phyloP scores from a whole-genome alignment of 148 eudicot genomes.

The Rheum nobile region DNA sequence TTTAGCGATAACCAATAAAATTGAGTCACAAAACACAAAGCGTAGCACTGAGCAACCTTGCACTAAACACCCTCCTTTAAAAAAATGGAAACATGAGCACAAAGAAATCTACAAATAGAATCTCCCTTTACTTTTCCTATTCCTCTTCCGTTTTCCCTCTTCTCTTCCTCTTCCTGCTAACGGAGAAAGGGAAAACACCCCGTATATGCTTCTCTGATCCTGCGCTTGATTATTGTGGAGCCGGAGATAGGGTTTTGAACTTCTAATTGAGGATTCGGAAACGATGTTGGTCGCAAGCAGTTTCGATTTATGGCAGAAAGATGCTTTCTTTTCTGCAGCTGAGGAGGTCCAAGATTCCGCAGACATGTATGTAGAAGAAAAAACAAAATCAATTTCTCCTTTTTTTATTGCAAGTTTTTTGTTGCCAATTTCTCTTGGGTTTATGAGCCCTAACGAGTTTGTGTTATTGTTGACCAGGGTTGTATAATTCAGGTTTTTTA shows the following conservation, averaged over 20 bases:
- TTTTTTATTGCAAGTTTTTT: not conserved
- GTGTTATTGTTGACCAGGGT: not conserved
- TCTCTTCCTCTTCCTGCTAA: not conserved
- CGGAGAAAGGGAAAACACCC: not conserved
- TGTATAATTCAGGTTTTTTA: not conserved
- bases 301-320: conserved; percentile 94
- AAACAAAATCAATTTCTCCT: too few species aligned
- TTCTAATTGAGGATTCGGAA: not conserved
- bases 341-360: conserved; percentile 91
- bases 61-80: not conserved
- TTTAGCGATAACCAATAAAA: not conserved
- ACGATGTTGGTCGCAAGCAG: conserved; percentile 80
- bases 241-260: not conserved
- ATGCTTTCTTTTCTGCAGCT: conserved; percentile 77
- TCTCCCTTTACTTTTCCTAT: not conserved
- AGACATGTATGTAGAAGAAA: conserved; percentile 66
- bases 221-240: not conserved
- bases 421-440: not conserved
- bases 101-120: not conserved
- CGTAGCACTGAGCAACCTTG: not conserved
- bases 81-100: not conserved
- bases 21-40: not conserved
- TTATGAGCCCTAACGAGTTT: not conserved
- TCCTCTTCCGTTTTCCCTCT: not conserved
- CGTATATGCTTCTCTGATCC: not conserved